phyloP scores from a whole-genome alignment of 2,329 filamentous ascomycete species.

The Alternaria conjuncta region DNA sequence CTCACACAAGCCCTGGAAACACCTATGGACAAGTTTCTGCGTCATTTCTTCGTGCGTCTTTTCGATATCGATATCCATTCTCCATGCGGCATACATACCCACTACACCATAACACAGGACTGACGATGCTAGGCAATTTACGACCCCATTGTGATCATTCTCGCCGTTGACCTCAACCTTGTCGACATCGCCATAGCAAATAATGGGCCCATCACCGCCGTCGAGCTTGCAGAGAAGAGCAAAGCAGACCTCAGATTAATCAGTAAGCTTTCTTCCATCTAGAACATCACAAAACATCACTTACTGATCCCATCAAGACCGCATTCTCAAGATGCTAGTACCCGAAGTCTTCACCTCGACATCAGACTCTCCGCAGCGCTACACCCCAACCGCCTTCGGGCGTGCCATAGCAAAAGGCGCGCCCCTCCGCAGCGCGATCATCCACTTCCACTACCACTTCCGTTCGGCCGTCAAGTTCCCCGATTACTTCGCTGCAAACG shows the following conservation, averaged over 20 bases:
- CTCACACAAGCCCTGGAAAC: conserved; percentile 11
- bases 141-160: conserved; percentile 2
- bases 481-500: conserved; percentile 36
- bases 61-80: not conserved
- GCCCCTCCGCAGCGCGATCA: conserved; percentile 4
- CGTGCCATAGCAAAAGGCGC: not conserved
- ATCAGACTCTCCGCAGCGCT: not conserved
- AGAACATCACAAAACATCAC: not conserved
- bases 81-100: not conserved
- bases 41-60: conserved; percentile 3
- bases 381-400: not conserved
- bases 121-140: not conserved
- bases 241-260: conserved; percentile 5
- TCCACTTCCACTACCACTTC: conserved; percentile 14
- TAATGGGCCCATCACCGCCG: conserved; percentile 6
- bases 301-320: not conserved
- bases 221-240: conserved; percentile 15
- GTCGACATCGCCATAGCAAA: conserved; percentile 18
- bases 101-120: not conserved
- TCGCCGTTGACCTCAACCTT: conserved; percentile 23
- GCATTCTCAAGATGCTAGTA: not conserved
- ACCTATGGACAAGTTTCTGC: conserved; percentile 11
- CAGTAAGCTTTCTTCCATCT: not conserved
- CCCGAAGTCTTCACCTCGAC: not conserved
- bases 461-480: conserved; percentile 19